phyloP scores from a whole-genome alignment of 768 basidiomycete species.

The Rhizopogon sp. region DNA sequence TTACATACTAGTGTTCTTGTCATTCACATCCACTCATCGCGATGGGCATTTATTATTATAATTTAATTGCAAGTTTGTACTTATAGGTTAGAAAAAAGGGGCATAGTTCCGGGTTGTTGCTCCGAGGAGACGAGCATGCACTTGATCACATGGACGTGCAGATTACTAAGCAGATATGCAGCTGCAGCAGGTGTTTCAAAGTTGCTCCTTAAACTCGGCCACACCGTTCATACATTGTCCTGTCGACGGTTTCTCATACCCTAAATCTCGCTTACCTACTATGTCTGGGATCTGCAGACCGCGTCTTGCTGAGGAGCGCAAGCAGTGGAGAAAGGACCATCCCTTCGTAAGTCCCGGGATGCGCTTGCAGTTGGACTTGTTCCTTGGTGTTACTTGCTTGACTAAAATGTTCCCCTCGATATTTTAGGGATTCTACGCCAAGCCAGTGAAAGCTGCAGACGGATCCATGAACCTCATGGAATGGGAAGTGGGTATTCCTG shows the following conservation, averaged over 20 bases:
- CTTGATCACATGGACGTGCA: neutral
- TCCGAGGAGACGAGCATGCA: too few relatives aligned
- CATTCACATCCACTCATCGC: too few relatives aligned
- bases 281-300: conserved; percentile 94
- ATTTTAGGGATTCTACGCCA: conserved; percentile 91
- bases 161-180: neutral
- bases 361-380: neutral
- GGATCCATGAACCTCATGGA: conserved; percentile 95
- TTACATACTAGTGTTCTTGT: too few relatives aligned
- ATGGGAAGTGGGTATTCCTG: conserved; percentile 99
- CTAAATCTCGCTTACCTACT: neutral
- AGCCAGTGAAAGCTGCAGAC: conserved; percentile 84
- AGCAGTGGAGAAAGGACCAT: conserved; percentile 99
- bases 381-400: conserved; percentile 2
- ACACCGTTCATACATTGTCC: neutral
- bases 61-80: too few relatives aligned
- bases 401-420: conserved; percentile 1
- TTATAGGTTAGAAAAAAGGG: too few relatives aligned
- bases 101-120: too few relatives aligned
- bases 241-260: neutral
- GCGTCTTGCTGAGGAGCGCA: conserved; percentile 93
- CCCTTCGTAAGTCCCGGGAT: conserved; percentile 72
- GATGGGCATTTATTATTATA: too few relatives aligned
- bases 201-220: too few relatives aligned
- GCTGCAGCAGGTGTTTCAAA: too few relatives aligned